These are phyloP conservation scores for Inga oerstediana DNA, from an alignment of 306 rosid species.

Conservation along the genomic window DNA sequence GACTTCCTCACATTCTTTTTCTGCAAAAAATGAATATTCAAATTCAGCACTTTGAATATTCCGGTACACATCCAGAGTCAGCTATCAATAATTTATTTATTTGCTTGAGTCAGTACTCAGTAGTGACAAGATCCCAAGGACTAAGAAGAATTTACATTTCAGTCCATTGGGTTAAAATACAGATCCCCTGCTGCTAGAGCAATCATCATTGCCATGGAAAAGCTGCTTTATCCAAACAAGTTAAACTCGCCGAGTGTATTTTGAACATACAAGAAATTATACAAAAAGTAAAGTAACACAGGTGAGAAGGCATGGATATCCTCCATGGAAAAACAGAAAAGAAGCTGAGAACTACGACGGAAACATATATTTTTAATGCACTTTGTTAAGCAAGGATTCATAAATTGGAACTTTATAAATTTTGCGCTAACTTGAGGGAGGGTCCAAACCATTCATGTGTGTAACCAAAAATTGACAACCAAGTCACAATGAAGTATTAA, in stretches of 20 bases:
- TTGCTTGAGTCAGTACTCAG: neutral
- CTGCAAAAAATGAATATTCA: conserved; percentile 31
- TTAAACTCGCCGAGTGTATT: neutral
- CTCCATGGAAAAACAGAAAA: neutral
- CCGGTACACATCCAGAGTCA: neutral
- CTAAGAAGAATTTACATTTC: neutral
- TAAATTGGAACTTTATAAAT: conserved; percentile 12
- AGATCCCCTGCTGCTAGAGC: neutral
- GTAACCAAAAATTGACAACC: neutral
- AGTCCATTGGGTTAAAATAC: neutral
- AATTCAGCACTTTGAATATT: conserved; percentile 20
- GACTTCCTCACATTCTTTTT: neutral
- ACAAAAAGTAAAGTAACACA: neutral
- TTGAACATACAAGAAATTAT: neutral
- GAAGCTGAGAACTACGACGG: conserved; percentile 12
- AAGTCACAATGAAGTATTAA: neutral
- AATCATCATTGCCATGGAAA: conserved; percentile 9
- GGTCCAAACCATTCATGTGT: neutral
- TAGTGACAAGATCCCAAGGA: neutral
- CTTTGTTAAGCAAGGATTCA: neutral
- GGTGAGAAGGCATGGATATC: neutral
- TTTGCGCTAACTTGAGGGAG: conserved; percentile 15
- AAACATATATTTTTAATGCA: neutral
- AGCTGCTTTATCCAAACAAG: conserved; percentile 22
- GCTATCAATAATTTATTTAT: neutral